Percentiles rank a stretch among this genome's conserved stretches.
These are phyloP conservation scores for Lentinula edodes DNA, from an alignment of 768 basidiomycete genomes.

Conservation along the genomic window DNA sequence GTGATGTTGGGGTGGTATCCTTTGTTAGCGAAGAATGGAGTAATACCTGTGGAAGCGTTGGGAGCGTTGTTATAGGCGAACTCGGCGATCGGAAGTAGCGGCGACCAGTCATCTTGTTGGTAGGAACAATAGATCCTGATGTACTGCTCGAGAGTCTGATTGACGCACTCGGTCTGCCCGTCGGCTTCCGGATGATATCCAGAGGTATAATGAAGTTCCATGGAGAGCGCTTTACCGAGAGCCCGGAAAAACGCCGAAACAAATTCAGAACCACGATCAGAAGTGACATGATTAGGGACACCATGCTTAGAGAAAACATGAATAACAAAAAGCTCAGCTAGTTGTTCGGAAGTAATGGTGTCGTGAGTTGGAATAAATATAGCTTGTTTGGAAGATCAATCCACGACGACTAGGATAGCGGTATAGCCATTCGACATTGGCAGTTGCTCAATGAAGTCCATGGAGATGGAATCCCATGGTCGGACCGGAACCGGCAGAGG, in stretches of 20 bases:
- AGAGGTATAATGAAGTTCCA: conserved; percentile 12
- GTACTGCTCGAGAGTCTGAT: conserved; percentile 20
- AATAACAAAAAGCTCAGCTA: conserved; percentile 11
- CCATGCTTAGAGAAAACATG: conserved; percentile 18
- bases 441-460: conserved; percentile 22
- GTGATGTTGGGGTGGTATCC: conserved; percentile 18
- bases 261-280: conserved; percentile 15
- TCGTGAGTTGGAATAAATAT: conserved; percentile 11
- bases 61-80: conserved; percentile 23
- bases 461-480: conserved; percentile 17
- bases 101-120: conserved; percentile 21
- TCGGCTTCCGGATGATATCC: conserved; percentile 19
- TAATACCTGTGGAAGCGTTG: conserved; percentile 17
- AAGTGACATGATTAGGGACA: conserved; percentile 13
- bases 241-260: conserved; percentile 14
- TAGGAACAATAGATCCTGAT: conserved; percentile 17
- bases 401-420: conserved; percentile 9
- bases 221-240: conserved; percentile 9
- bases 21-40: conserved; percentile 23
- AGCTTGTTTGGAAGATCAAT: conserved; percentile 6
- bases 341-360: conserved; percentile 8
- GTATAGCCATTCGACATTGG: conserved; percentile 13
- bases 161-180: conserved; percentile 16
- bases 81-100: conserved; percentile 17
- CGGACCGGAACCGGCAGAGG: conserved; percentile 15